phyloP scores from a whole-genome alignment of 106 monocot genomes.

The Narthecium ossifragum region DNA sequence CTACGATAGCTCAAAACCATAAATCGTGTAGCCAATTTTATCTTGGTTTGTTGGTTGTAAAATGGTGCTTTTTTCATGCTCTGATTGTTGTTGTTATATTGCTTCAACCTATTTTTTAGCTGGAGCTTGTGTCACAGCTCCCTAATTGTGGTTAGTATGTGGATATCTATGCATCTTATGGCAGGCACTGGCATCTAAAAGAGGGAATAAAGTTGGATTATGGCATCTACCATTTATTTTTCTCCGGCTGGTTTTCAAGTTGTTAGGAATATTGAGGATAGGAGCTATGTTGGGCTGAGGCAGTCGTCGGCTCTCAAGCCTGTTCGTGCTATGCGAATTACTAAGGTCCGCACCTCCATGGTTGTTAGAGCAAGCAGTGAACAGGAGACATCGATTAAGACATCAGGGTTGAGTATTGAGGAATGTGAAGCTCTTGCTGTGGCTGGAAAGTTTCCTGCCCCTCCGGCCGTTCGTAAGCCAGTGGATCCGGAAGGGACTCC shows the following conservation, averaged over 20 bases:
- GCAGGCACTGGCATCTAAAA: too few relatives aligned
- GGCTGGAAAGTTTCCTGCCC: constrained; percentile 79
- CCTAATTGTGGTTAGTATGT: too few relatives aligned
- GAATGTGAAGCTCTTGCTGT: constrained; percentile 94
- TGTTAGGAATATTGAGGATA: constrained; percentile 17
- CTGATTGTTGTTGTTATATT: too few relatives aligned
- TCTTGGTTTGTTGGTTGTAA: too few relatives aligned
- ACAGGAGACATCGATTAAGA: constrained; percentile 19
- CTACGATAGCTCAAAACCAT: too few relatives aligned
- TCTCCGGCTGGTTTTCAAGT: constrained; percentile 28
- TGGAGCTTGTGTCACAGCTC: too few relatives aligned
- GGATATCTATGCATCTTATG: too few relatives aligned
- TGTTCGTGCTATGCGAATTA: background rate
- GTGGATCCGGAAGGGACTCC: constrained; percentile 74
- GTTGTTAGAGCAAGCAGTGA: constrained; percentile 44
- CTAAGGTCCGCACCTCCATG: constrained; percentile 1
- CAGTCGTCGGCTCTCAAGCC: constrained; percentile 8
- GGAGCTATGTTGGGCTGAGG: constrained; percentile 34
- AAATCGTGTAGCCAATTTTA: too few relatives aligned
- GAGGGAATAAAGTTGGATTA: too few relatives aligned
- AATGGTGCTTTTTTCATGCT: too few relatives aligned
- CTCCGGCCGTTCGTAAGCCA: constrained; percentile 43
- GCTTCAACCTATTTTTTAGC: too few relatives aligned
- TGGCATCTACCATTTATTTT: constrained; percentile 56
- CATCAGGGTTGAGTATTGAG: constrained; percentile 55